A percentile compares a stretch with the other conserved stretches of the same genome.
phyloP scores from a whole-genome alignment of 305 asterid genomes.

The Fraxinus angustifolia region DNA sequence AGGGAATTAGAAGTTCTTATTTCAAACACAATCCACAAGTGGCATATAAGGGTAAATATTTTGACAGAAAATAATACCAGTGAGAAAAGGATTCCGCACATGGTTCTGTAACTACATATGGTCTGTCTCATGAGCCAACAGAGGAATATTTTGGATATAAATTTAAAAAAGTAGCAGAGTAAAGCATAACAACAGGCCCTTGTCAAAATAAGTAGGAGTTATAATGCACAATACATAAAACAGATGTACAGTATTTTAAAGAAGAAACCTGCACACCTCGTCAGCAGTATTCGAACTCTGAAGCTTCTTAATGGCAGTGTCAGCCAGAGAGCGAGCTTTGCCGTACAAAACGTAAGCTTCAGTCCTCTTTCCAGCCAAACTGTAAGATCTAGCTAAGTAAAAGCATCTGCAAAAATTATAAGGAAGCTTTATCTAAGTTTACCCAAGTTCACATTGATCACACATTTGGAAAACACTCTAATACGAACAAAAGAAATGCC shows the following conservation, averaged over 20 bases:
- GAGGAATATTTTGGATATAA: background rate
- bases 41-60: background rate
- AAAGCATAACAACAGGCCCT: background rate
- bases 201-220: background rate
- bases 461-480: constrained; percentile 4
- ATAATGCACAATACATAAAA: background rate
- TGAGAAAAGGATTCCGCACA: constrained; percentile 14
- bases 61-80: background rate
- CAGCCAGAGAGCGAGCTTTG: constrained; percentile 67
- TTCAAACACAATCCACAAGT: constrained; percentile 5
- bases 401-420: constrained; percentile 69
- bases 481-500: background rate
- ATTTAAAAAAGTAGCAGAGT: background rate
- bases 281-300: constrained; percentile 43
- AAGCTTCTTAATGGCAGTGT: constrained; percentile 62
- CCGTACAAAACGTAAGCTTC: constrained; percentile 85
- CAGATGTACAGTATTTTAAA: background rate
- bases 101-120: background rate
- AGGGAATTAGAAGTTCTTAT: constrained; percentile 5
- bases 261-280: constrained; percentile 48
- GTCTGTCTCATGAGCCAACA: constrained; percentile 1
- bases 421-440: constrained; percentile 15
- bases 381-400: constrained; percentile 91
- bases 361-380: constrained; percentile 90
- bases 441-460: constrained; percentile 11